phyloP scores from a whole-genome alignment of 1,139 yeast species.

The Hanseniaspora uvarum region DNA sequence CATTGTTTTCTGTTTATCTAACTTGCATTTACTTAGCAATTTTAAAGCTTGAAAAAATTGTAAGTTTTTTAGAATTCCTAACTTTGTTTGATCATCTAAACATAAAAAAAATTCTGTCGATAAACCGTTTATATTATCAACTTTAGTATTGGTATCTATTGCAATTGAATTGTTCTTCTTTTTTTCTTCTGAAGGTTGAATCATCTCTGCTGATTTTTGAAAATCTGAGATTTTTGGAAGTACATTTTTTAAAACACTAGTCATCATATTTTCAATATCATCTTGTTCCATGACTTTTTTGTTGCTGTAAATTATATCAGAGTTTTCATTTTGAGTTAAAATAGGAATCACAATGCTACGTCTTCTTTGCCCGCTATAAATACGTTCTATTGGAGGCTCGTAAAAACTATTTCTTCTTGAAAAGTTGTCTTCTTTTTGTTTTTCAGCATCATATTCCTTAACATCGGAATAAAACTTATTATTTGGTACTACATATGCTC shows the following conservation, averaged over 20 bases:
- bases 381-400: neutral
- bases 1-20: neutral
- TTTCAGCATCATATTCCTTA: neutral
- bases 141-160: neutral
- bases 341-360: neutral
- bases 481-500: neutral
- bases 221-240: neutral
- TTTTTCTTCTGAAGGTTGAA: neutral
- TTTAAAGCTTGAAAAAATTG: conserved; percentile 1
- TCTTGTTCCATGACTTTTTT: neutral
- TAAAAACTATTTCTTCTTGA: neutral
- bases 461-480: neutral
- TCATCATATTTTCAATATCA: conserved; percentile 8
- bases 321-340: neutral
- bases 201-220: neutral
- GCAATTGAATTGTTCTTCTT: neutral
- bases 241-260: conserved; percentile 2
- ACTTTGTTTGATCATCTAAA: conserved; percentile 6
- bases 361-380: neutral
- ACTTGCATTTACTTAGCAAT: neutral
- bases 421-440: neutral
- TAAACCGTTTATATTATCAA: neutral
- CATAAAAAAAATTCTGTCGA: neutral
- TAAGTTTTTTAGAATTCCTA: conserved; percentile 7
- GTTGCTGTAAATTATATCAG: neutral